Percentiles rank a stretch among this genome's conserved stretches.
These are phyloP conservation scores for Termitomyces sp. DNA, from an alignment of 768 basidiomycete genomes.

Conservation along the genomic window DNA sequence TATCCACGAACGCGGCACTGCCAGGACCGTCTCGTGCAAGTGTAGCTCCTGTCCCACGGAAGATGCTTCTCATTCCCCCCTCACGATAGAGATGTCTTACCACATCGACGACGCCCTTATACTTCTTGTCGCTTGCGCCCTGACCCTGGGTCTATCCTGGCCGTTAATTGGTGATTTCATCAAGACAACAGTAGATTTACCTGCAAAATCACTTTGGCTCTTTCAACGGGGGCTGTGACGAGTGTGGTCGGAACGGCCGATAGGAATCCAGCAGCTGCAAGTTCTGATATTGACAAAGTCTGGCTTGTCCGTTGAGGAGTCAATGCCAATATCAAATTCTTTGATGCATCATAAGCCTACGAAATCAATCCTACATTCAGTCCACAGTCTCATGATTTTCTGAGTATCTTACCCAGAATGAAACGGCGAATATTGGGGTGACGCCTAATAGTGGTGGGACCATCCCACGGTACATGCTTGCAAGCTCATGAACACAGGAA, in stretches of 20 bases:
- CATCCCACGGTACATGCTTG: slow-evolving; percentile 86
- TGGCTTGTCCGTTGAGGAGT: slow-evolving; percentile 76
- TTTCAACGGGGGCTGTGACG: slow-evolving; percentile 92
- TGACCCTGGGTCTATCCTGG: slow-evolving; percentile 79
- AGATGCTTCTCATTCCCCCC: slow-evolving; percentile 89
- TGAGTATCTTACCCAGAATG: slow-evolving; percentile 78
- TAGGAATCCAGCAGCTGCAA: slow-evolving; percentile 90
- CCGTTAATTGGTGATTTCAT: slow-evolving; percentile 6
- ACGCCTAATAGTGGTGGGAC: slow-evolving; percentile 92
- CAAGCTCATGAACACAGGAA: not conserved
- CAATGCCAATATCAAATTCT: slow-evolving; percentile 69
- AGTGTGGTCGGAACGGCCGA: slow-evolving; percentile 91
- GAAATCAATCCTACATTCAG: not conserved
- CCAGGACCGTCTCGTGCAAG: slow-evolving; percentile 94
- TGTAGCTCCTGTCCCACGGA: slow-evolving; percentile 90
- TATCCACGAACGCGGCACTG: slow-evolving; percentile 77
- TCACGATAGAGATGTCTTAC: slow-evolving; percentile 87
- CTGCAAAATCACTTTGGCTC: slow-evolving; percentile 95
- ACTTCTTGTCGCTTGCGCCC: slow-evolving; percentile 58
- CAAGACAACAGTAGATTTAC: slow-evolving; percentile 28
- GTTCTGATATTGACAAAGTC: slow-evolving; percentile 65
- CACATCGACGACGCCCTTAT: slow-evolving; percentile 91
- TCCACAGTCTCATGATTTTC: slow-evolving; percentile 1
- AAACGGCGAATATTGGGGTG: slow-evolving; percentile 96
- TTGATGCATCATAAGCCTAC: slow-evolving; percentile 91